phyloP scores from a whole-genome alignment of 1,284 basidiomycete genomes.

The Takashimella tepidaria region DNA sequence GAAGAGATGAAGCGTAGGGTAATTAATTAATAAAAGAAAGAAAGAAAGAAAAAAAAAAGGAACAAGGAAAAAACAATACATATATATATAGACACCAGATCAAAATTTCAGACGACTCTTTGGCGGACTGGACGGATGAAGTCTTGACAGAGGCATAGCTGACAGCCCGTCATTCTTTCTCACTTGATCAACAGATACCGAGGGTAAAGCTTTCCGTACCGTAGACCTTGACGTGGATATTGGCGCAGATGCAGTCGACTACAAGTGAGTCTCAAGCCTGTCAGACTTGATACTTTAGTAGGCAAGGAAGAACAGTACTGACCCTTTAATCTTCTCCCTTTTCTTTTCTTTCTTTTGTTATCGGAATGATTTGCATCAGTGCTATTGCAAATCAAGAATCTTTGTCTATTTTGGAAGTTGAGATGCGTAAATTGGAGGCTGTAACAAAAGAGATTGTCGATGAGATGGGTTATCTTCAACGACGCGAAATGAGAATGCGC shows the following conservation, averaged over 20 bases:
- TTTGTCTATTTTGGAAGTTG: constrained; percentile 88
- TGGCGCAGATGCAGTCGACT: constrained; percentile 96
- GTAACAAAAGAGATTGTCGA: constrained; percentile 91
- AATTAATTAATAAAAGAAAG: no score
- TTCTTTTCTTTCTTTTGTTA: not conserved
- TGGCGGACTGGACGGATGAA: no score
- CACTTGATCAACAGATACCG: no score
- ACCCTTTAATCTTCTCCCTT: no score
- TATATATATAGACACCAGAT: no score
- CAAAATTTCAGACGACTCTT: no score
- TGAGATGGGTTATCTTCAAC: constrained; percentile 87
- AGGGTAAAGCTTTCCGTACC: constrained; percentile 55
- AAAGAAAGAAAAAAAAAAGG: no score
- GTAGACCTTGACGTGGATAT: constrained; percentile 96
- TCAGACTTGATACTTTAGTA: no score
- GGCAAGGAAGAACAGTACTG: no score
- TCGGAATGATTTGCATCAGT: constrained; percentile 49
- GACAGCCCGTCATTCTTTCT: not conserved
- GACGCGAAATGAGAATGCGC: constrained; percentile 82
- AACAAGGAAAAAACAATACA: no score
- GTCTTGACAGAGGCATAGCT: not conserved
- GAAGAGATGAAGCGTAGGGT: no score
- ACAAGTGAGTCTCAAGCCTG: constrained; percentile 88
- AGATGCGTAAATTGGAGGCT: constrained; percentile 96
- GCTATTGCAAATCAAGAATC: constrained; percentile 99